phyloP scores from a whole-genome alignment of 805 yeast genomes.

The Hemisphaericaspora nanyangensis region DNA sequence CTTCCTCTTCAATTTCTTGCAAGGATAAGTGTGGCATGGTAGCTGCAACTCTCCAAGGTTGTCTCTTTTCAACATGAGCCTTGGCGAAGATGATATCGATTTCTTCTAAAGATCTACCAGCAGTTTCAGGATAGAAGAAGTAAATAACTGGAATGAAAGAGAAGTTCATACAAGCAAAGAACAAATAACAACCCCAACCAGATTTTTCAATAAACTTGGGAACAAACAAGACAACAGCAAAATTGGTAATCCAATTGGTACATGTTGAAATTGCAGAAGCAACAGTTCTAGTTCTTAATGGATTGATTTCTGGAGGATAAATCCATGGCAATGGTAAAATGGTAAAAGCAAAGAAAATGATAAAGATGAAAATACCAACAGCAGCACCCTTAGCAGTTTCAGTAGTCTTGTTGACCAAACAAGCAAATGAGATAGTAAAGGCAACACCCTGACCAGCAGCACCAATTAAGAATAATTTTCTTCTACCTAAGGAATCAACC shows the following conservation, averaged over 20 bases:
- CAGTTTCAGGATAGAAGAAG: slow-evolving; percentile 46
- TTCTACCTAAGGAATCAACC: slow-evolving; percentile 42
- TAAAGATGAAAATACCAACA: slow-evolving; percentile 42
- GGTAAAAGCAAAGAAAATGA: slow-evolving; percentile 41
- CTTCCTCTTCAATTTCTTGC: slow-evolving; percentile 58
- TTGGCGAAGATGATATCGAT: slow-evolving; percentile 59
- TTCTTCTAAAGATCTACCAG: slow-evolving; percentile 44
- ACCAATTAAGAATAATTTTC: slow-evolving; percentile 43
- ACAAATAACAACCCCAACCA: slow-evolving; percentile 40
- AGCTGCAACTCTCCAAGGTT: slow-evolving; percentile 62
- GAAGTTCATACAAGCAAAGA: slow-evolving; percentile 39
- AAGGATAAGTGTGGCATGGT: slow-evolving; percentile 55
- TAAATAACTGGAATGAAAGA: slow-evolving; percentile 35
- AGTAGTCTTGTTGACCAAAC: slow-evolving; percentile 28
- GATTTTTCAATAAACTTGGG: slow-evolving; percentile 37
- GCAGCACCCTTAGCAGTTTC: slow-evolving; percentile 43
- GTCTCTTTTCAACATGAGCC: slow-evolving; percentile 53
- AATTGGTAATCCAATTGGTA: slow-evolving; percentile 43
- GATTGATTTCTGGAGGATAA: slow-evolving; percentile 46
- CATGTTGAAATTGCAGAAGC: slow-evolving; percentile 43
- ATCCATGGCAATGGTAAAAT: slow-evolving; percentile 45
- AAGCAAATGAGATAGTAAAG: slow-evolving; percentile 39
- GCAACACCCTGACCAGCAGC: slow-evolving; percentile 40
- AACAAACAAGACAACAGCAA: slow-evolving; percentile 45
- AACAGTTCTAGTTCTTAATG: slow-evolving; percentile 44